Evolutionary conservation across 2,329 filamentous ascomycete species (phyloP), one percentile per base, ranked within the genome.

Genomic region (Cladosporium halotolerans): DNA sequence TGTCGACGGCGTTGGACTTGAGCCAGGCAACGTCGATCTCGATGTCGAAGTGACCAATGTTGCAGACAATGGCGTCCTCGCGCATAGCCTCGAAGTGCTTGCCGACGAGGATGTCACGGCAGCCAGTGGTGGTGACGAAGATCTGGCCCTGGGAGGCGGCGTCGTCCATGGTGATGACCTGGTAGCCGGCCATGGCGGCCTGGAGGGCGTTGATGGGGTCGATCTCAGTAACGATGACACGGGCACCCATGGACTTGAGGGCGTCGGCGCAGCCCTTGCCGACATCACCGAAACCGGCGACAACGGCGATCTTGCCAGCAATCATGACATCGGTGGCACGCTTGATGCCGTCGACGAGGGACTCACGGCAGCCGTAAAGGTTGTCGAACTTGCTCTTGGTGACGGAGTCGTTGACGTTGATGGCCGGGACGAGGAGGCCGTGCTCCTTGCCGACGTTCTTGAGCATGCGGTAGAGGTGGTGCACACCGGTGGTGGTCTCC

Each of bases 371-470:
- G 72, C 93, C 92, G 84, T 97, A 99, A 63, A 97, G 80, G 86
- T 99, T 99, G 84, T 97, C 93, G 75, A 99, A 99, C 84, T 99
- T 99, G 79, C 90, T 96, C 86, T 97, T 99, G 77, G 93, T 99
- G 72, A 99, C 92, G 56, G 88, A 91, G 85, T 99, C 92, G 81
- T 99, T 97, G 82, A 99, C 92, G 77, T 99, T 99, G 85, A 97
- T 89, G 76, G 92, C 82, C 64, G 93, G 93, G 63, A 96, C 88
- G 60, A 96, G 86, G 62, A 97, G 89, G 55, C 72, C 72, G 61
- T 71, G 63, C 75, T 84, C 81, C 73, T 83, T 82, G 66, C 88
- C 85, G 83, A 93, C 70, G 70, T 74, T 71, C 74, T 77, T 96
- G 74, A 97, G 79, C 91, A 96, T 96, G 72, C 85, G 84, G 88